Evolutionary conservation across 2,329 filamentous ascomycete genomes (phyloP).

Genomic region (Neophaeococcomyces mojaviensis): DNA sequence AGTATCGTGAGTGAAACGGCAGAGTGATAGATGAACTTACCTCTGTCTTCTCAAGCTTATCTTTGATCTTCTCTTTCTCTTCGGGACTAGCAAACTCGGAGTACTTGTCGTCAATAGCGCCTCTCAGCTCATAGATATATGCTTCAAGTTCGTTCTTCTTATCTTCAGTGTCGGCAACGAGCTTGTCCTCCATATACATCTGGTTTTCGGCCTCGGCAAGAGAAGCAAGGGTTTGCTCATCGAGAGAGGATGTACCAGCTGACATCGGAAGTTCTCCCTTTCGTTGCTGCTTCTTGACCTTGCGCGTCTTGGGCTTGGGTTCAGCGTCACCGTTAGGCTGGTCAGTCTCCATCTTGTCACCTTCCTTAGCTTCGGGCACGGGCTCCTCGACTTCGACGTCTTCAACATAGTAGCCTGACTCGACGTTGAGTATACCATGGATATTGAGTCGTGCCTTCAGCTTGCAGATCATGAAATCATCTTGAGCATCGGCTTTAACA

Average conservation of each 20-base stretch:
- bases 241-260: slow-evolving; percentile 72
- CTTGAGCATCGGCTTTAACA: slow-evolving; percentile 75
- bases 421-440: slow-evolving; percentile 91
- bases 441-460: slow-evolving; percentile 95
- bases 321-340: slow-evolving; percentile 52
- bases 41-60: slow-evolving; percentile 77
- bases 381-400: slow-evolving; percentile 96
- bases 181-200: slow-evolving; percentile 98
- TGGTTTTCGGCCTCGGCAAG: slow-evolving; percentile 72
- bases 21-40: slow-evolving; percentile 46
- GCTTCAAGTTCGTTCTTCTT: slow-evolving; percentile 99
- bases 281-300: slow-evolving; percentile 98
- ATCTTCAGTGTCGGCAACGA: slow-evolving; percentile 94
- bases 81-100: slow-evolving; percentile 82
- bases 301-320: slow-evolving; percentile 75
- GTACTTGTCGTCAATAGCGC: slow-evolving; percentile 90
- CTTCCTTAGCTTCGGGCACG: slow-evolving; percentile 66
- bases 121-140: slow-evolving; percentile 92
- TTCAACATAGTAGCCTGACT: slow-evolving; percentile 96
- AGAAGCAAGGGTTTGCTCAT: slow-evolving; percentile 57
- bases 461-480: slow-evolving; percentile 99
- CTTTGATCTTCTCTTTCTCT: slow-evolving; percentile 79
- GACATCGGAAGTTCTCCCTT: slow-evolving; percentile 91
- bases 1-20: slow-evolving; percentile 10
- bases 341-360: slow-evolving; percentile 81